Percentiles rank a stretch among this genome's conserved stretches.
Conservation (phyloP, 2,329 filamentous ascomycete species). For the Trichothecium sympodiale region DNA sequence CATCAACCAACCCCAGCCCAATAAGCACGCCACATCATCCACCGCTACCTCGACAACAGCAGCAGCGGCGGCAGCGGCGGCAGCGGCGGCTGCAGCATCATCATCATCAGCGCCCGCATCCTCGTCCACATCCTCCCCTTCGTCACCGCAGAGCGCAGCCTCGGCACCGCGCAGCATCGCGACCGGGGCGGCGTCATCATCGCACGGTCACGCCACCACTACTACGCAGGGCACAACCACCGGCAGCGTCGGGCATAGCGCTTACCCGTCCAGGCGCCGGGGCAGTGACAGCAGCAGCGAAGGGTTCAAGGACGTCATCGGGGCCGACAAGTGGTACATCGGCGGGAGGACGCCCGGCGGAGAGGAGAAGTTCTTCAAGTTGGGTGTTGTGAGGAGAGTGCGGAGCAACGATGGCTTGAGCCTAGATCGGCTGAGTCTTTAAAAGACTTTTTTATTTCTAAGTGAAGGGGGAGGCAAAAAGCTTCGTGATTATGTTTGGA, state of each 20-base stretch:
- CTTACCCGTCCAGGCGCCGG: conserved; percentile 40
- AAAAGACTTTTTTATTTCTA: conserved; percentile 15
- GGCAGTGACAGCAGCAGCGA: conserved; percentile 68
- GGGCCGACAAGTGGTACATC: conserved; percentile 72
- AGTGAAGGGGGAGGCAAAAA: conserved; percentile 7
- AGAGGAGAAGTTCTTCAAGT: conserved; percentile 74
- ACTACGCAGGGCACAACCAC: conserved; percentile 15
- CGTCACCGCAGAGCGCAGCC: conserved; percentile 4
- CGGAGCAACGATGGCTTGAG: conserved; percentile 66
- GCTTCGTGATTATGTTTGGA: conserved; percentile 4
- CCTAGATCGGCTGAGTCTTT: conserved; percentile 65
- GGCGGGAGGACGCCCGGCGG: conserved; percentile 64
- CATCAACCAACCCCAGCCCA: conserved; percentile 18
- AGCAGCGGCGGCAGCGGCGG: conserved; percentile 10
- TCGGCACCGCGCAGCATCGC: conserved; percentile 4
- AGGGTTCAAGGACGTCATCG: conserved; percentile 62
- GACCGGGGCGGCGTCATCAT: conserved; percentile 5
- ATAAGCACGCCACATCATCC: conserved; percentile 22
- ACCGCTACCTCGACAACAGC: conserved; percentile 13
- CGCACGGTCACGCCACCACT: conserved; percentile 5
- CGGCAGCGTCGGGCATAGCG: conserved; percentile 17
- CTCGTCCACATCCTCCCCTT: conserved; percentile 18
- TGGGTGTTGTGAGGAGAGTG: conserved; percentile 63
- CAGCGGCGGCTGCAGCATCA: conserved; percentile 9
- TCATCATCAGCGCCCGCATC: conserved; percentile 11